phyloP scores from a whole-genome alignment of 768 basidiomycete species.

The Lepiota brunneoincarnata region DNA sequence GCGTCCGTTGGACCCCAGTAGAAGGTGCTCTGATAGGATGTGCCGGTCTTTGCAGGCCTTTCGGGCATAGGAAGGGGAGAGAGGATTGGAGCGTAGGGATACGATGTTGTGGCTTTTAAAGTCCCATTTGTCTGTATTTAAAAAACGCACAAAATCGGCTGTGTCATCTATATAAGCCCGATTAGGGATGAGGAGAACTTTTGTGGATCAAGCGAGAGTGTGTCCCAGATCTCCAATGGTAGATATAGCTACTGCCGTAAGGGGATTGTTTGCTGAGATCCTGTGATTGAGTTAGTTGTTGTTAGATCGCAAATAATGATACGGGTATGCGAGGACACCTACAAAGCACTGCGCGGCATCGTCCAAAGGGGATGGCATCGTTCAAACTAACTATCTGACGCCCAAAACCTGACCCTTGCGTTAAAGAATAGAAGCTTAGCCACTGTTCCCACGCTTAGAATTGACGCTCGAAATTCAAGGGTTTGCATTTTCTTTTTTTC shows the following conservation, averaged over 20 bases:
- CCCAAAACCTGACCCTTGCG: not conserved
- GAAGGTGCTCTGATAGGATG: not conserved
- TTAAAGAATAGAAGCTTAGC: not conserved
- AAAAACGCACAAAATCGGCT: not conserved
- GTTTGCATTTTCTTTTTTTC: too few species aligned
- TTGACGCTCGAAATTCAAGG: not conserved
- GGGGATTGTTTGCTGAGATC: not conserved
- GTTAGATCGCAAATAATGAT: not conserved
- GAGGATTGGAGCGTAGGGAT: not conserved
- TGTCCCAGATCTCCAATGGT: conserved; percentile 9
- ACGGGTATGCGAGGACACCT: not conserved
- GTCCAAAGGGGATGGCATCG: not conserved
- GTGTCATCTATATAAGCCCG: not conserved
- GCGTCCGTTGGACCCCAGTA: not conserved
- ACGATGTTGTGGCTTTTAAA: not conserved
- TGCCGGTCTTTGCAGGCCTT: too few species aligned
- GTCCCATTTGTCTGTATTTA: conserved; percentile 1
- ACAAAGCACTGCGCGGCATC: not conserved
- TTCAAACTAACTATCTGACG: not conserved
- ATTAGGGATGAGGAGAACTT: conserved; percentile 5
- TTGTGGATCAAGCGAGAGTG: conserved; percentile 8
- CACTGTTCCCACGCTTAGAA: conserved; percentile 1
- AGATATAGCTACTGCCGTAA: conserved; percentile 2
- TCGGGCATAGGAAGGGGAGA: too few species aligned
- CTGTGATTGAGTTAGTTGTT: not conserved